Conservation (phyloP, 164 flowering plant genomes). For the Sedum album region DNA sequence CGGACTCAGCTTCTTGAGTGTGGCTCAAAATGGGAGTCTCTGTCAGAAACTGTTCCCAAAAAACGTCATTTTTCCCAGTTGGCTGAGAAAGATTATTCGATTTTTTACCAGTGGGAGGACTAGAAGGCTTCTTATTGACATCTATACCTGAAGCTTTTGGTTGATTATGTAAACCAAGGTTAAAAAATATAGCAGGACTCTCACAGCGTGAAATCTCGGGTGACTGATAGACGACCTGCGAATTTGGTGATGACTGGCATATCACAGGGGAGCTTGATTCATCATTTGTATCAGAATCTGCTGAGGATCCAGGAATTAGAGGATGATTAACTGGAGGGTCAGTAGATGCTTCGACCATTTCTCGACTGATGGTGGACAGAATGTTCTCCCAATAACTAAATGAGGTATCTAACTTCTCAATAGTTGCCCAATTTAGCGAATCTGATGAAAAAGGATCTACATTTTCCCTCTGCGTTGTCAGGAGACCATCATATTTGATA, state of each 20-base stretch:
- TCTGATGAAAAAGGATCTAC: slow-evolving; percentile 19
- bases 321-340: slow-evolving; percentile 19
- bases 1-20: slow-evolving; percentile 42
- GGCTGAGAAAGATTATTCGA: slow-evolving; percentile 19
- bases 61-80: slow-evolving; percentile 50
- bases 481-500: slow-evolving; percentile 14
- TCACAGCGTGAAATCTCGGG: slow-evolving; percentile 32
- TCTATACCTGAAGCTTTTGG: slow-evolving; percentile 33
- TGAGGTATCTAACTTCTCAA: slow-evolving; percentile 50
- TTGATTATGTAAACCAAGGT: slow-evolving; percentile 19
- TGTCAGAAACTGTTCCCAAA: slow-evolving; percentile 76
- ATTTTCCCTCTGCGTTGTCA: slow-evolving; percentile 20
- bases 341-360: slow-evolving; percentile 26
- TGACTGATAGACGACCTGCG: slow-evolving; percentile 33
- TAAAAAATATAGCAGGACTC: slow-evolving; percentile 26
- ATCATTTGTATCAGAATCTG: slow-evolving; percentile 22
- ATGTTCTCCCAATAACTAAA: slow-evolving; percentile 43
- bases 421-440: slow-evolving; percentile 18
- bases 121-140: slow-evolving; percentile 35
- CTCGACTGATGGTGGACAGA: slow-evolving; percentile 26
- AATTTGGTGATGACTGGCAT: slow-evolving; percentile 23
- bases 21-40: slow-evolving; percentile 49
- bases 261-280: slow-evolving; percentile 21
- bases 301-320: slow-evolving; percentile 27
- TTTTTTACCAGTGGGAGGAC: slow-evolving; percentile 18